Evolutionary conservation across 768 basidiomycete species (phyloP), one percentile per base, ranked within the genome.

Genomic region (Cystobasidium tubakii): DNA sequence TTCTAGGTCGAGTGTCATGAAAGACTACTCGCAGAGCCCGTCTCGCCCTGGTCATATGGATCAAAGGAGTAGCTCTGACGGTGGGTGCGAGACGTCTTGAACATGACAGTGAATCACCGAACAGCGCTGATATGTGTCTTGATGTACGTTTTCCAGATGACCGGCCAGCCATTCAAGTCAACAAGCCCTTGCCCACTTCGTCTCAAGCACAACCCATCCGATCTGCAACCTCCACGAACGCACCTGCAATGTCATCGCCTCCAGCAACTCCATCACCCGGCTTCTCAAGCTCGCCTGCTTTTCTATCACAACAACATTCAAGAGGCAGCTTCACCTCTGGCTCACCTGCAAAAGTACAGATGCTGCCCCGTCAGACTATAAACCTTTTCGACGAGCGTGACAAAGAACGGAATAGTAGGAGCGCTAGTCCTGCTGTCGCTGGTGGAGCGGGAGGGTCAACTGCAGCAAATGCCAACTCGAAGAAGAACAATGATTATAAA

Each of bases 261-360:
- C 63, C 63, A 31, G 63, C 63, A 2, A 65, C 57, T 27, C 10
- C 43, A 3, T 21, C 44, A 27, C 42, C 66, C 9, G 66, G 36
- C 4, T 67, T 50, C 31, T 67, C 66, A 53, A 46, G 36, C 13
- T 67, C 66, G 4, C 66, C 66, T 1, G 39, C 66, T 31, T 21
- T 13, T 10, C 50, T 67, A 25, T 36, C 66, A 1, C 43, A 65
- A 65, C 27, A 29, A n/a, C 39, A 50, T 50, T 21, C 46, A 9
- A 50, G 66, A 25, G 31, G n/a, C 6, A 53, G 50, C 19, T 46
- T 54, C 27, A 29, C 29, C 4, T 33, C 34, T 10, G 39, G 69
- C 27, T 71, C 69, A 55, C 69, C 69, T n/a, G 69, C 69, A 34
- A 71, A 71, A 36, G 55, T 71, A 33, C 69, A 71, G 21, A 71